Conservation (phyloP, 331 rosid species). For the Spiraea crenata region DNA sequence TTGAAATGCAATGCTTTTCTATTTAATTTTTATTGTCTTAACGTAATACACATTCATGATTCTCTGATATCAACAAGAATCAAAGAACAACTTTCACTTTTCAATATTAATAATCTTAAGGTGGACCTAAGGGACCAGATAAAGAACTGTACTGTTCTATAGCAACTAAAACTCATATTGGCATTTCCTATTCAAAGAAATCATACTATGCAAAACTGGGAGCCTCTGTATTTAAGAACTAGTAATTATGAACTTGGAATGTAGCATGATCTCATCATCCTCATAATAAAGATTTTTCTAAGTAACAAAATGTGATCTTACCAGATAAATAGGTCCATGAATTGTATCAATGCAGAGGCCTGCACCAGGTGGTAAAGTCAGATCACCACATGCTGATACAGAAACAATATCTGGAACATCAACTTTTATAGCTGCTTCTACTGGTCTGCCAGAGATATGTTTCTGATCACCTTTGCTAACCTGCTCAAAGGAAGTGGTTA, state of each 20-base stretch:
- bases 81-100: background rate
- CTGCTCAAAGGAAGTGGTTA: slow-evolving; percentile 34
- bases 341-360: slow-evolving; percentile 90
- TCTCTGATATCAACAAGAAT: background rate
- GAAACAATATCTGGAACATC: slow-evolving; percentile 84
- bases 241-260: too few species aligned
- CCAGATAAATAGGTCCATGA: slow-evolving; percentile 83
- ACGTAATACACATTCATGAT: background rate
- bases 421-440: slow-evolving; percentile 62
- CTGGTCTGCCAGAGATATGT: slow-evolving; percentile 56
- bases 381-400: slow-evolving; percentile 92
- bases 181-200: background rate
- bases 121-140: background rate
- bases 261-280: background rate
- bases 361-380: slow-evolving; percentile 97
- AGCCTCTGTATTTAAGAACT: too few species aligned
- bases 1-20: background rate
- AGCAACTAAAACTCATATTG: background rate
- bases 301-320: slow-evolving; percentile 23
- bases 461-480: slow-evolving; percentile 58
- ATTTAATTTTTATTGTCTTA: background rate
- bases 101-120: background rate
- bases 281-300: background rate
- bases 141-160: background rate
- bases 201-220: too few species aligned